Evolutionary conservation across 2,329 filamentous ascomycete genomes (phyloP).

Genomic region (Fusarium mangiferae): DNA sequence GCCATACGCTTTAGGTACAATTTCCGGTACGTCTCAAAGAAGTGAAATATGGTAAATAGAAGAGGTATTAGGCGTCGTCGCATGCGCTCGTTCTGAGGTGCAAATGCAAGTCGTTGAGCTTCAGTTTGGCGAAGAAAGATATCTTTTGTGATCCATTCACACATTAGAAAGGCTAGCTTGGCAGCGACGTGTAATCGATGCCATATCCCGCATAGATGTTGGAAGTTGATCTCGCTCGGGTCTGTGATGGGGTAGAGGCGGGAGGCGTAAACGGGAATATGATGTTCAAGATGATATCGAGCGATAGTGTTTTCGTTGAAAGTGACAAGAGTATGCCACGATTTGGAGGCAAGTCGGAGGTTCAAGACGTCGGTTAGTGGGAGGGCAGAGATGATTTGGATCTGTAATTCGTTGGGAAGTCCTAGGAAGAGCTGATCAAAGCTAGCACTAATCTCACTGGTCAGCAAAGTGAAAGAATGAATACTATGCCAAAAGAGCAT

Average conservation of each 20-base stretch:
- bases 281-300: constrained; percentile 68
- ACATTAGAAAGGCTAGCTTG: constrained; percentile 70
- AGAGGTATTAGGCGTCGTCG: constrained; percentile 70
- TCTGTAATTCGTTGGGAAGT: constrained; percentile 70
- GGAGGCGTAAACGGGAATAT: constrained; percentile 69
- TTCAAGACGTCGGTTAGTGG: constrained; percentile 70
- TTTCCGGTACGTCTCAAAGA: constrained; percentile 72
- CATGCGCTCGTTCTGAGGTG: constrained; percentile 71
- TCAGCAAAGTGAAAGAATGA: not conserved
- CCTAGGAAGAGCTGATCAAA: constrained; percentile 67
- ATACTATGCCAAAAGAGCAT: not conserved
- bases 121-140: constrained; percentile 70
- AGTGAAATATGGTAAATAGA: constrained; percentile 74
- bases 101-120: constrained; percentile 65
- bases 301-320: constrained; percentile 70
- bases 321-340: constrained; percentile 69
- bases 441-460: constrained; percentile 41
- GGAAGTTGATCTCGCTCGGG: constrained; percentile 61
- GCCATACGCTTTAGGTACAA: constrained; percentile 67
- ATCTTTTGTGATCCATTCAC: constrained; percentile 72
- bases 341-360: constrained; percentile 66
- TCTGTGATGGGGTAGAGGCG: constrained; percentile 67
- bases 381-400: constrained; percentile 69
- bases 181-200: constrained; percentile 72
- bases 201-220: constrained; percentile 72